Percentiles rank a stretch among this genome's conserved stretches.
Conservation (phyloP, 805 yeast species). For the Starmerella geochares region DNA sequence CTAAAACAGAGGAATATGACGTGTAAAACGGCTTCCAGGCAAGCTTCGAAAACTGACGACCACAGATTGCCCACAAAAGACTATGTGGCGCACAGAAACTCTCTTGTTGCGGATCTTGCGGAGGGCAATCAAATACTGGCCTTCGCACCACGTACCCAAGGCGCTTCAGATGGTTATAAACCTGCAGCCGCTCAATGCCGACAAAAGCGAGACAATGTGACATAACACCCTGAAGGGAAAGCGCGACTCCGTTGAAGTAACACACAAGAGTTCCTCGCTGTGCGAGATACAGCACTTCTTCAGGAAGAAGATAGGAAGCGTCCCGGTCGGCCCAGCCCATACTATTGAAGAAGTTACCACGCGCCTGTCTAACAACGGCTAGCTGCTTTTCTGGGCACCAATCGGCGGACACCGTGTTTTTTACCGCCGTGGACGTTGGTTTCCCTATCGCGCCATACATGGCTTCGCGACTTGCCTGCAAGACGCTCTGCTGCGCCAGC, state of each 20-base stretch:
- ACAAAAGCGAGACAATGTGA: conserved; percentile 34
- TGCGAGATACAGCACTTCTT: conserved; percentile 65
- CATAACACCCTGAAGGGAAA: conserved; percentile 59
- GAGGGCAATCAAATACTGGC: neutral
- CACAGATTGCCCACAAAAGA: conserved; percentile 11
- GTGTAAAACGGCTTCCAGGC: conserved; percentile 24
- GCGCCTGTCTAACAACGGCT: conserved; percentile 42
- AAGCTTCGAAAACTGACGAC: conserved; percentile 7
- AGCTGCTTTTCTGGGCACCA: conserved; percentile 33
- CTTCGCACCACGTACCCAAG: conserved; percentile 59
- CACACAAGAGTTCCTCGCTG: conserved; percentile 66
- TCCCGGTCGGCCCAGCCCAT: conserved; percentile 54
- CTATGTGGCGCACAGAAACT: neutral
- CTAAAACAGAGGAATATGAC: conserved; percentile 15
- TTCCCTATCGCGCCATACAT: conserved; percentile 59
- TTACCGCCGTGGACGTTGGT: conserved; percentile 33
- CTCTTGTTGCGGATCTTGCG: neutral
- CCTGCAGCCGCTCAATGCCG: conserved; percentile 33
- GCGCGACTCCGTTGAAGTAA: conserved; percentile 32
- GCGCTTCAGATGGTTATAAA: conserved; percentile 64
- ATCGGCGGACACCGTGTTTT: conserved; percentile 44
- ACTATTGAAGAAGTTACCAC: conserved; percentile 63
- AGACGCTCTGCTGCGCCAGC: conserved; percentile 37
- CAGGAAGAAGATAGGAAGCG: conserved; percentile 44
- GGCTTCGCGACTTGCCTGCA: conserved; percentile 48